Evolutionary conservation across 208 protist species (phyloP).

Genomic region (Sergeia podlipaevii): DNA sequence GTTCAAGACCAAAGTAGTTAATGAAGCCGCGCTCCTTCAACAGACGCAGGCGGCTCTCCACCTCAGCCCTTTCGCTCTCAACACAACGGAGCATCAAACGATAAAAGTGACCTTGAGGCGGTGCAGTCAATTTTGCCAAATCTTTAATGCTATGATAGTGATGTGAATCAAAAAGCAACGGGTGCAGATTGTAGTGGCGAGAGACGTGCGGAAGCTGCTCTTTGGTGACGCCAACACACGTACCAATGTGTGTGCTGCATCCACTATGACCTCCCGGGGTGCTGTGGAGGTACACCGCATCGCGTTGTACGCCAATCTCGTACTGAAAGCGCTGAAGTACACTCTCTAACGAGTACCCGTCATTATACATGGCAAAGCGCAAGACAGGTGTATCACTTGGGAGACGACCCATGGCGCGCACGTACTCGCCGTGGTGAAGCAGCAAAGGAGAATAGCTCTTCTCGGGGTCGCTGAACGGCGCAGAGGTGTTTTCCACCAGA

Average conservation of each 20-base stretch:
- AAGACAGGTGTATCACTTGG: conserved; percentile 46
- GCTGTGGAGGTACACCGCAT: conserved; percentile 46
- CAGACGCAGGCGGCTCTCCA: conserved; percentile 19
- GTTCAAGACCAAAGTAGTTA: conserved; percentile 84
- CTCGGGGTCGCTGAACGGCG: conserved; percentile 54
- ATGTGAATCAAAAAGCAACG: conserved; percentile 71
- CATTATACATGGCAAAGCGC: conserved; percentile 73
- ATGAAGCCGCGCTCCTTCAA: conserved; percentile 49
- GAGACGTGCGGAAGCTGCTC: conserved; percentile 76
- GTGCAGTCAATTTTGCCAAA: conserved; percentile 3
- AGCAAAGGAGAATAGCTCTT: conserved; percentile 59
- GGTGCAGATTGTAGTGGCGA: conserved; percentile 75
- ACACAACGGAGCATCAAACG: conserved; percentile 71
- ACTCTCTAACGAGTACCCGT: conserved; percentile 37
- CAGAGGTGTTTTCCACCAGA: conserved; percentile 56
- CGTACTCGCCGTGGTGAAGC: conserved; percentile 78
- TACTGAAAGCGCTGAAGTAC: conserved; percentile 73
- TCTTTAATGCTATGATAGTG: conserved; percentile 25
- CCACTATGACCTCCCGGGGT: conserved; percentile 65
- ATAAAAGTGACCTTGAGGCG: conserved; percentile 40
- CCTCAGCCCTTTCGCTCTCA: conserved; percentile 16
- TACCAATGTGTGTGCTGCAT: conserved; percentile 64
- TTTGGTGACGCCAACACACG: conserved; percentile 60
- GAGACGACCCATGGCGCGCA: conserved; percentile 42
- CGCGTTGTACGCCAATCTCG: conserved; percentile 39